Evolutionary conservation across 2,329 filamentous ascomycete species (phyloP).

Genomic region (Calonectria ilicicola): DNA sequence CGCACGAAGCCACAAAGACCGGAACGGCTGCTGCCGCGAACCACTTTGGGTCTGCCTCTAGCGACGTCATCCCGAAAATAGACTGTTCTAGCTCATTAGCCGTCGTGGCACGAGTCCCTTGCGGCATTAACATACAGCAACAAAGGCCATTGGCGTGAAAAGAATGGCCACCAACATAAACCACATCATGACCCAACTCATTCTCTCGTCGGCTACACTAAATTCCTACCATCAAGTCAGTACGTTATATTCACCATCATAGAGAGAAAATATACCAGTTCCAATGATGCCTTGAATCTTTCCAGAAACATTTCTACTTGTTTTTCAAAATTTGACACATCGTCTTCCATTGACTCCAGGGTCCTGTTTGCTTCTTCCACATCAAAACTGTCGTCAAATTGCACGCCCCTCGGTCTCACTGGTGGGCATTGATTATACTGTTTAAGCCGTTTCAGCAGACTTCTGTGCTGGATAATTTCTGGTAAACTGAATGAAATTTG

Average conservation of each 20-base stretch:
- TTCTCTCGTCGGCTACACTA: conserved; percentile 9
- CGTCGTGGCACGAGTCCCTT: background rate
- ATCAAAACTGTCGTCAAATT: background rate
- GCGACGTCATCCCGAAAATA: conserved; percentile 19
- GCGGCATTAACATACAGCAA: conserved; percentile 2
- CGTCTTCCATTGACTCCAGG: conserved; percentile 4
- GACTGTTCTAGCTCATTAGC: background rate
- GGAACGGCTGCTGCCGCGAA: conserved; percentile 2
- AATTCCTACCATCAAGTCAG: background rate
- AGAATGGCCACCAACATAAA: conserved; percentile 19
- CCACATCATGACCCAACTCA: conserved; percentile 25
- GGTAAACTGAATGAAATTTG: conserved; percentile 11
- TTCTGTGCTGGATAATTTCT: conserved; percentile 7
- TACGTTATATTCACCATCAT: background rate
- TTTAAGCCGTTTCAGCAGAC: background rate
- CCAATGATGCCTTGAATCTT: conserved; percentile 11
- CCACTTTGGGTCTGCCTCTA: conserved; percentile 15
- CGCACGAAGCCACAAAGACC: background rate
- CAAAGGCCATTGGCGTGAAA: conserved; percentile 18
- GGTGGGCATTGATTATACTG: conserved; percentile 4
- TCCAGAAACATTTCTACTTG: conserved; percentile 16
- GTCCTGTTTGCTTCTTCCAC: background rate
- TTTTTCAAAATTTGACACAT: conserved; percentile 8
- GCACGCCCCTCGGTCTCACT: background rate
- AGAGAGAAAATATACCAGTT: background rate